Percentiles rank a stretch among this genome's conserved stretches.
Evolutionary conservation across 192 early-diverging fungal species (phyloP).

Genomic region (Martensiomyces pterosporus): DNA sequence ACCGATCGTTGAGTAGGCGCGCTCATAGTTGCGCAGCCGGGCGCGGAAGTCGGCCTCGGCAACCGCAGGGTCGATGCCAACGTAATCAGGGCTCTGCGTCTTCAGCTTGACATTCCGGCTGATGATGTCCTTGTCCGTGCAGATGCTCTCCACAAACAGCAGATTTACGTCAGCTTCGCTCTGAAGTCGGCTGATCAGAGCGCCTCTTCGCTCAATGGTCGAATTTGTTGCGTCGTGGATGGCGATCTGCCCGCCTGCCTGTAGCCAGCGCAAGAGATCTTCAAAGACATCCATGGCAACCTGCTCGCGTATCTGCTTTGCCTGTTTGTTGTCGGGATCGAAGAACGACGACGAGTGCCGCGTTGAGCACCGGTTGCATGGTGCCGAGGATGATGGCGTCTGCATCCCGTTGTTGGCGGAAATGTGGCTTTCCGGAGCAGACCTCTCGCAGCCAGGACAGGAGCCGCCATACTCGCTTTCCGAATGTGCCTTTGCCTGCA

Average conservation of each 20-base stretch:
- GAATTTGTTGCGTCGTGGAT: conserved; percentile 97
- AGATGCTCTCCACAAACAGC: conserved; percentile 81
- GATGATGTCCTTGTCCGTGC: conserved; percentile 63
- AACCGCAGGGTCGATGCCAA: conserved; percentile 70
- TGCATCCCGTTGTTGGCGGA: too few relatives aligned
- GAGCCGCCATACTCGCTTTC: too few relatives aligned
- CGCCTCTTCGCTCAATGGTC: conserved; percentile 69
- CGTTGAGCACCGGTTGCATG: conserved; percentile 31
- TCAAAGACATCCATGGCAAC: conserved; percentile 89
- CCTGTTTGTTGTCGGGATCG: conserved; percentile 81
- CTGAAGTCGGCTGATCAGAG: conserved; percentile 58
- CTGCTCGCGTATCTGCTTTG: conserved; percentile 73
- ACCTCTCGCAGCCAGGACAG: not conserved
- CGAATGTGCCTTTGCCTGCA: too few relatives aligned
- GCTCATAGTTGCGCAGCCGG: conserved; percentile 88
- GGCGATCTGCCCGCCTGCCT: conserved; percentile 81
- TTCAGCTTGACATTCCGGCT: conserved; percentile 87
- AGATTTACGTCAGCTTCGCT: conserved; percentile 62
- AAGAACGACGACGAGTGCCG: conserved; percentile 87
- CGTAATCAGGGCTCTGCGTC: conserved; percentile 91
- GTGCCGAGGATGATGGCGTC: conserved; percentile 8
- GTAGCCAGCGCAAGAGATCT: conserved; percentile 86
- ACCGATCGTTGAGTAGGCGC: conserved; percentile 80
- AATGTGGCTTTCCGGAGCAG: too few relatives aligned
- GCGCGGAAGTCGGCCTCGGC: conserved; percentile 84